These are phyloP conservation scores for Stagonosporopsis vannaccii DNA, from an alignment of 2,329 filamentous ascomycete genomes.

Conservation along the genomic window DNA sequence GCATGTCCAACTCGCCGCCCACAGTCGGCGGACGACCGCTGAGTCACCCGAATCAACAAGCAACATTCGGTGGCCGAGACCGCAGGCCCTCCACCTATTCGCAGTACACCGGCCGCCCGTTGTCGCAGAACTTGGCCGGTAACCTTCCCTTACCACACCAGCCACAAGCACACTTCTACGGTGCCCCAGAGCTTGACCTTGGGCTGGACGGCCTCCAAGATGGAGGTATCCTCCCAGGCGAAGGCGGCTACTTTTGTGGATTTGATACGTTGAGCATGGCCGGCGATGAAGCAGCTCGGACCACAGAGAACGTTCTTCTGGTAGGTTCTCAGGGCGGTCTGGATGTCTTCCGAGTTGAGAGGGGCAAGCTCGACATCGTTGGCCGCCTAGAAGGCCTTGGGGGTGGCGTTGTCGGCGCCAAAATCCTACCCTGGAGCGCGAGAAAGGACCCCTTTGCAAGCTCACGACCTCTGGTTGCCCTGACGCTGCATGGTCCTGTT, in stretches of 20 bases:
- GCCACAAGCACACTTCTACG: conserved; percentile 79
- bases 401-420: conserved; percentile 82
- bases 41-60: conserved; percentile 57
- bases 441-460: conserved; percentile 60
- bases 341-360: conserved; percentile 76
- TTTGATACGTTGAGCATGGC: conserved; percentile 72
- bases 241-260: conserved; percentile 78
- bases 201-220: conserved; percentile 56
- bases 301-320: conserved; percentile 70
- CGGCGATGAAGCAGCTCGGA: conserved; percentile 53
- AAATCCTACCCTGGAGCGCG: conserved; percentile 76
- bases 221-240: conserved; percentile 66
- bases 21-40: conserved; percentile 44
- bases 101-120: conserved; percentile 51
- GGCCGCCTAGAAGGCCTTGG: conserved; percentile 77
- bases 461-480: conserved; percentile 75
- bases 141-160: conserved; percentile 77
- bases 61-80: conserved; percentile 53
- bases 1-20: conserved; percentile 50
- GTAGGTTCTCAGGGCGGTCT: conserved; percentile 82
- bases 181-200: conserved; percentile 74
- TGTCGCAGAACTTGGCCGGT: conserved; percentile 55
- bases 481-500: conserved; percentile 81
- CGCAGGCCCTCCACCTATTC: conserved; percentile 63
- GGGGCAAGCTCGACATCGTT: conserved; percentile 73